Base-by-base conservation (phyloP, 345 rosid species). In the Boechera stricta region DNA sequence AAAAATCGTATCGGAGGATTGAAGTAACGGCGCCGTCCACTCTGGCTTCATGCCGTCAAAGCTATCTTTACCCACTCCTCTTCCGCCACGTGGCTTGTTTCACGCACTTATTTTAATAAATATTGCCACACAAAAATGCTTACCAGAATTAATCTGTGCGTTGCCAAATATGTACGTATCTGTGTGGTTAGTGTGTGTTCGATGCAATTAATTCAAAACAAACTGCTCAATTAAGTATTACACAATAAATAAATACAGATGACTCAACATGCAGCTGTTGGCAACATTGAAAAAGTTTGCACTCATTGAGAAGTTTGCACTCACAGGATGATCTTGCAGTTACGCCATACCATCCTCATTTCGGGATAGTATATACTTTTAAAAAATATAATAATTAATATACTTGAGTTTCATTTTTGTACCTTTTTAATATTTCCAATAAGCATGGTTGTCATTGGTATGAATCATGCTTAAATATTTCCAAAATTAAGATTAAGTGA, bases 11-110 rank as follows among this genome's bases (percentile, higher is more conserved):
- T 9, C 47, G 64, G 59, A 32, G 36, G 29, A 35, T 49, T 47
- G 32, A 65, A 74, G 75, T 54, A 62, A 60, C 64, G 72, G 57
- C 60, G 77, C 57, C 57, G 67, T 21, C 76, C 53, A 68, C 42
- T 58, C 75, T 49, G 60, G 49, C 55, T 45, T 81, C 58, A 76
- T 76, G 80, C 73, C 64, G 57, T 57, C 64, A 38, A 38, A 58
- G 79, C 80, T 69, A 65, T 71, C 71, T 61, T 62, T 42, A 54
- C 58, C 70, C 60, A 69, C 24, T 55, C 42, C 36, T 3, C 10
- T 56, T 8, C 9, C 9, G 77, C 67, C 81, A 77, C 54, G 67
- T 77, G 28, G 59, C 77, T 38, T 41, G 21, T 47, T 70, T 77
- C 76, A 71, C 75, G 76, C 71, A 10, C 41, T 77, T 44, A 2